phyloP scores from a whole-genome alignment of 2,329 filamentous ascomycete species.

The Bretziella fagacearum region DNA sequence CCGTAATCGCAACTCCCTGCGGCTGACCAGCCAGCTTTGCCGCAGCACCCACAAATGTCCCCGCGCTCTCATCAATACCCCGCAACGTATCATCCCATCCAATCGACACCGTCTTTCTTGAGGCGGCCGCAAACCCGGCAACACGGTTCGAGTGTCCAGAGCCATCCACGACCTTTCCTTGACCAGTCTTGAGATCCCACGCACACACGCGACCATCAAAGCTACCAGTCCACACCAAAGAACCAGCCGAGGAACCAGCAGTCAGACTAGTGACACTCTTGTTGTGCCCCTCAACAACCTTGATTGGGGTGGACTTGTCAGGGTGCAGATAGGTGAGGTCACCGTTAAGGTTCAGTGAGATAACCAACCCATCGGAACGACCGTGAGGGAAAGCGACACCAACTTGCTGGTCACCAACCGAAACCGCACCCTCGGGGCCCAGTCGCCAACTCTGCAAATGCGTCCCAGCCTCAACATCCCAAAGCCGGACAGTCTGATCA shows the following conservation, averaged over 20 bases:
- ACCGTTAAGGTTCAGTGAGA: slow-evolving; percentile 75
- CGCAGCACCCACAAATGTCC: slow-evolving; percentile 55
- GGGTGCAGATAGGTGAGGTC: slow-evolving; percentile 78
- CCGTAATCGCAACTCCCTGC: slow-evolving; percentile 44
- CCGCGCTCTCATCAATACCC: slow-evolving; percentile 55
- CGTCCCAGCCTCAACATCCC: slow-evolving; percentile 71
- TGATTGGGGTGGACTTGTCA: slow-evolving; percentile 50
- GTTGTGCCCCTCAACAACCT: slow-evolving; percentile 70
- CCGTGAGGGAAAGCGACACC: slow-evolving; percentile 81
- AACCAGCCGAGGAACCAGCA: slow-evolving; percentile 23
- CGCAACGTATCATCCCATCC: slow-evolving; percentile 90
- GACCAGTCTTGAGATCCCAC: slow-evolving; percentile 62
- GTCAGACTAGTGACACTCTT: slow-evolving; percentile 70
- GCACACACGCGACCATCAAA: slow-evolving; percentile 75
- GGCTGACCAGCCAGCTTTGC: slow-evolving; percentile 63
- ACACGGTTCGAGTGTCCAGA: slow-evolving; percentile 75
- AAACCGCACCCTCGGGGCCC: slow-evolving; percentile 54
- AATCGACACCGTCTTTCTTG: slow-evolving; percentile 60
- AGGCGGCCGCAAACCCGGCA: slow-evolving; percentile 48
- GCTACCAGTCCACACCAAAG: slow-evolving; percentile 62
- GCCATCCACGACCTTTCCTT: slow-evolving; percentile 57
- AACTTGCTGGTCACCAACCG: slow-evolving; percentile 73
- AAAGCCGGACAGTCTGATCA: slow-evolving; percentile 86
- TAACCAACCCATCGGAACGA: slow-evolving; percentile 68
- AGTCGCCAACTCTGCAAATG: slow-evolving; percentile 70